Conservation (phyloP, 176 grass and related monocot species). For the Oryza glaberrima region DNA sequence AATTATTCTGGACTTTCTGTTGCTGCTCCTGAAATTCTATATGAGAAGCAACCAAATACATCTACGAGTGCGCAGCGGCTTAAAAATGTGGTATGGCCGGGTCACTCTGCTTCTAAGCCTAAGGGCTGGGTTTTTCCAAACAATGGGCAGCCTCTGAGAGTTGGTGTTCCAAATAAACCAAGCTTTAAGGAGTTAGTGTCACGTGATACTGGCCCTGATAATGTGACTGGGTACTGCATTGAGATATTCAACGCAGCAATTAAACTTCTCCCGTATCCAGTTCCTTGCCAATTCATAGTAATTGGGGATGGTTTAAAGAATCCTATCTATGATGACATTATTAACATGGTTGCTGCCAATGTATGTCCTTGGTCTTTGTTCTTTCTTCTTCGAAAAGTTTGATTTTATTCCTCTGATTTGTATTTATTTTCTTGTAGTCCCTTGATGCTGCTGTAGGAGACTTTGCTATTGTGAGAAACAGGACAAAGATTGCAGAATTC, state of each 20-base stretch:
- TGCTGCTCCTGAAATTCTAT: conserved; percentile 64
- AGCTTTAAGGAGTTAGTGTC: conserved; percentile 83
- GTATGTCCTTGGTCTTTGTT: conserved; percentile 47
- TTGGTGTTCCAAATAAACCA: conserved; percentile 76
- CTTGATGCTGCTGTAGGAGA: conserved; percentile 89
- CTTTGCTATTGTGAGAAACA: conserved; percentile 81
- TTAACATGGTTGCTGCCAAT: conserved; percentile 66
- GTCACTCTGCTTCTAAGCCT: conserved; percentile 44
- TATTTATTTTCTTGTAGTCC: conserved; percentile 33
- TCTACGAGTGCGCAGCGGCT: conserved; percentile 51
- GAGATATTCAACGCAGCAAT: conserved; percentile 78
- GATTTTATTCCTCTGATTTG: conserved; percentile 25
- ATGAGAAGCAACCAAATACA: conserved; percentile 60
- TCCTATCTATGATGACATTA: conserved; percentile 64
- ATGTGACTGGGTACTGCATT: conserved; percentile 67
- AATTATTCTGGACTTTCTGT: conserved; percentile 76
- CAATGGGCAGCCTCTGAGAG: conserved; percentile 68
- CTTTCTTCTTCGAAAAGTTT: conserved; percentile 33
- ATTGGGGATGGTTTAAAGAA: conserved; percentile 70
- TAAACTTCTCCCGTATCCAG: conserved; percentile 73
- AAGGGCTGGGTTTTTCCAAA: conserved; percentile 81
- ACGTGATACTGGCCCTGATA: conserved; percentile 42
- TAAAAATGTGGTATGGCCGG: conserved; percentile 68
- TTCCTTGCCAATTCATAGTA: conserved; percentile 64
- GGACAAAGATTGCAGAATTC: conserved; percentile 70